phyloP scores from a whole-genome alignment of 2,329 filamentous ascomycete genomes.

The Ophiostoma triangulosporum region DNA sequence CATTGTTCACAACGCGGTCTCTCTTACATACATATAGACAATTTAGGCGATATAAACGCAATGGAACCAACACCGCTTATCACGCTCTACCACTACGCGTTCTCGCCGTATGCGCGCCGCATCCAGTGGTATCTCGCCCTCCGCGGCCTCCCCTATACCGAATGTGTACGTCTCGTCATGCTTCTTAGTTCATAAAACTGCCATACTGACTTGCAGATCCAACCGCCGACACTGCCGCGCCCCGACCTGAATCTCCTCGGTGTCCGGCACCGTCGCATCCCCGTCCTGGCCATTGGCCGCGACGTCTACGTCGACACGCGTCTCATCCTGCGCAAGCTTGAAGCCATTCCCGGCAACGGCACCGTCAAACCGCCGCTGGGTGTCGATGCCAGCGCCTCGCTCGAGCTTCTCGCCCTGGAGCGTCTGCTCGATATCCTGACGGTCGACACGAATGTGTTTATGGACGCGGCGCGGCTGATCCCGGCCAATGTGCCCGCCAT shows the following conservation, averaged over 20 bases:
- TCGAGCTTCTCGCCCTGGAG: conserved; percentile 33
- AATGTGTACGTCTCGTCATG: conserved; percentile 42
- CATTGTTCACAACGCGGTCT: no score
- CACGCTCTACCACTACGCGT: conserved; percentile 52
- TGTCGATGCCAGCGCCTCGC: conserved; percentile 22
- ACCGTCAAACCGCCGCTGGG: conserved; percentile 23
- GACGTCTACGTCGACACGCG: conserved; percentile 59
- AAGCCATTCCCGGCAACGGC: conserved; percentile 31
- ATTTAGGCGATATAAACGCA: no score
- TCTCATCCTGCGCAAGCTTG: conserved; percentile 52
- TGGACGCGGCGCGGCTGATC: conserved; percentile 37
- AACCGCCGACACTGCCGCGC: conserved; percentile 53
- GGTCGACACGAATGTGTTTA: conserved; percentile 45
- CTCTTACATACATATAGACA: background rate
- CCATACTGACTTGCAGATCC: conserved; percentile 35
- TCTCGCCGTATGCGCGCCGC: conserved; percentile 50
- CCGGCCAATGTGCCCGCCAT: conserved; percentile 40
- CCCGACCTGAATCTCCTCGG: conserved; percentile 49
- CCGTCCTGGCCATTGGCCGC: conserved; percentile 49
- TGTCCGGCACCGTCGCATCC: conserved; percentile 55
- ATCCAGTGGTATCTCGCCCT: conserved; percentile 56
- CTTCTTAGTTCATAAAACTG: background rate
- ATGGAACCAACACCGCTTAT: conserved; percentile 23
- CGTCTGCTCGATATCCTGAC: conserved; percentile 42
- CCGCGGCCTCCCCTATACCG: conserved; percentile 48